Evolutionary conservation across 192 early-diverging fungal species (phyloP), one percentile per base, ranked within the genome.

Genomic region (Hyaloraphidium curvatum): DNA sequence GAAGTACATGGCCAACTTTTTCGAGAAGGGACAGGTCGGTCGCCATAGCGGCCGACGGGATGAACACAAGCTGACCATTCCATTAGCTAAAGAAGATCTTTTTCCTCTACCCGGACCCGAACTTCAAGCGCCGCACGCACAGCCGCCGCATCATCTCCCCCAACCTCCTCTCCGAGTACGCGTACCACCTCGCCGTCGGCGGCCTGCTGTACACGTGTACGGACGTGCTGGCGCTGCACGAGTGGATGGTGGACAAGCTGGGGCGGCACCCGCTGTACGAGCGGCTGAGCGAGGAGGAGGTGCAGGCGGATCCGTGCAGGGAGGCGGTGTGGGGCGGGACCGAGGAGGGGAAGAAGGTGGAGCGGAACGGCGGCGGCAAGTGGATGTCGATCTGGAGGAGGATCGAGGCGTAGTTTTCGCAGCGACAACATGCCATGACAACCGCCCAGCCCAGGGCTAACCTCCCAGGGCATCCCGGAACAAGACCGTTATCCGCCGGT

Each of bases 261-360:
- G 87, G 94, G 30, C 77, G 75, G 7, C 93, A 96, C 65, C 92
- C 92, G 13, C 67, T 99, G 54, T 99, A 97, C 67, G 79, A 84
- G 60, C 76, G 83, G 40, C 78, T 89, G 40, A 48, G 77, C 14
- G 77, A 87, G 1, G 81, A 83, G 53, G 83, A 87, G 62, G 59
- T 77, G 43, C 77, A 77, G 27, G 65, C 62, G 33, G 96, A 99
- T 69, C 84, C 87, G 19, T 91, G 83, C 37, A 73, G 92, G 17
- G 70, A 72, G 25, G 81, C 83, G 52, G 87, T 89, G 3, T 69
- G 83, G 57, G 73, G 74, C 50, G 86, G 86, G 50, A 99, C 96
- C 16, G 96, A 99, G 70, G 96, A 95, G 63, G 91, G 91, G 13
- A 91, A 92, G 58, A 99, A 99, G 67, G 96, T 99, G 7, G 90